A percentile compares a stretch with the other conserved stretches of the same genome.
phyloP scores from a whole-genome alignment of 148 eudicot genomes.

The Mesembryanthemum crystallinum region DNA sequence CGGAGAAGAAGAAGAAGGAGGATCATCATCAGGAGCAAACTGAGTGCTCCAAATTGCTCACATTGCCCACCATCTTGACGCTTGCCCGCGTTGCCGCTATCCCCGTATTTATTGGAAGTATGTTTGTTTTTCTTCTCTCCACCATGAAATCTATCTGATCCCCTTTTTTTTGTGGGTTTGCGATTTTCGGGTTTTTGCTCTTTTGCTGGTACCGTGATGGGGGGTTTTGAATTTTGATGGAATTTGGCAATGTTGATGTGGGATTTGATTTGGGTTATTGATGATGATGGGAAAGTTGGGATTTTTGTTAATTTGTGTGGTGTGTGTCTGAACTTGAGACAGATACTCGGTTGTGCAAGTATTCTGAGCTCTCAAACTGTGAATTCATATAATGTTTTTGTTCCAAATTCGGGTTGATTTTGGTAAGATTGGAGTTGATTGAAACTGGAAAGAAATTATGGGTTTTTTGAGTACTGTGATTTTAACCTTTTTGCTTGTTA shows the following conservation, averaged over 20 bases:
- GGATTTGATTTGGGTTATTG: not conserved
- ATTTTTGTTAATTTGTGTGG: not conserved
- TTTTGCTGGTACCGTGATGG: too few relatives aligned
- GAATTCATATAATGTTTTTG: not conserved
- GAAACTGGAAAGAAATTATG: not conserved
- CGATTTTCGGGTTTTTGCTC: not conserved
- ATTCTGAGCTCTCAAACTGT: not conserved
- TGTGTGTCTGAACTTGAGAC: not conserved
- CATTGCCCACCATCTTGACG: slow-evolving; percentile 83
- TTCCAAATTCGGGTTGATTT: not conserved
- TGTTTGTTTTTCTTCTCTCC: slow-evolving; percentile 23
- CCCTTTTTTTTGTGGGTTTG: not conserved
- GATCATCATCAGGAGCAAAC: not conserved
- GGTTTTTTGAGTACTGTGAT: not conserved
- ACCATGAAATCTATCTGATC: not conserved
- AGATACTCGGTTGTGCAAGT: not conserved
- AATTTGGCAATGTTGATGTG: too few relatives aligned
- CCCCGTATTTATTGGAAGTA: slow-evolving; percentile 75
- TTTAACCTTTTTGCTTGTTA: not conserved
- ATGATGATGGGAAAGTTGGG: not conserved
- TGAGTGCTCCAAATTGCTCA: slow-evolving; percentile 52
- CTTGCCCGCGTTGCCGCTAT: slow-evolving; percentile 88
- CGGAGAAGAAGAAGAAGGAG: slow-evolving; percentile 5
- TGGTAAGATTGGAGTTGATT: not conserved
- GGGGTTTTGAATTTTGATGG: too few relatives aligned